Percentiles rank a stretch among this genome's conserved stretches.
Conservation (phyloP, 495 filamentous ascomycete species). For the Jackrogersella minutella region DNA sequence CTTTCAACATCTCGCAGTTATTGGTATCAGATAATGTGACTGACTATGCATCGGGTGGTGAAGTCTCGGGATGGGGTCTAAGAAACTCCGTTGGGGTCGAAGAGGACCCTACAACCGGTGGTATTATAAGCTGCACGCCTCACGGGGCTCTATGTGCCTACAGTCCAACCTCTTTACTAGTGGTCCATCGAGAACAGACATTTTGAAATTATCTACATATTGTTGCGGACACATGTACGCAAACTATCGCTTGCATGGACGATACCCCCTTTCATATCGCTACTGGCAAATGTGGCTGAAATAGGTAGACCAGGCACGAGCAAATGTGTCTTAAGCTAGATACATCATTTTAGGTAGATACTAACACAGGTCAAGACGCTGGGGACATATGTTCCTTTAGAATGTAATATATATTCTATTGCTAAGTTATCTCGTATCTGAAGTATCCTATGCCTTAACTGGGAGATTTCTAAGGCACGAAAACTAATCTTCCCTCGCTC, state of each 20-base stretch:
- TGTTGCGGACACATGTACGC: too few species aligned
- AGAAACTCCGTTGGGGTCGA: slow-evolving; percentile 71
- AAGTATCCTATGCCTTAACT: neutral
- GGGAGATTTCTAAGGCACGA: slow-evolving; percentile 38
- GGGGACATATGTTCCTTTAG: too few species aligned
- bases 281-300: too few species aligned
- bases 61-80: slow-evolving; percentile 70
- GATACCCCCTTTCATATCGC: too few species aligned
- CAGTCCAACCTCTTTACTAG: slow-evolving; percentile 15
- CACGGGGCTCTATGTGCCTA: neutral
- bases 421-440: neutral
- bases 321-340: too few species aligned
- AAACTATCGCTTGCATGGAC: too few species aligned
- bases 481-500: slow-evolving; percentile 36
- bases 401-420: too few species aligned
- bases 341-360: too few species aligned
- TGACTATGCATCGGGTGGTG: slow-evolving; percentile 59
- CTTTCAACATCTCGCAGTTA: slow-evolving; percentile 60
- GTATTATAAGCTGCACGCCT: slow-evolving; percentile 46
- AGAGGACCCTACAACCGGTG: slow-evolving; percentile 65
- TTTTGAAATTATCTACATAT: too few species aligned
- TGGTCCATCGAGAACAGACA: slow-evolving; percentile 77
- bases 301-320: too few species aligned
- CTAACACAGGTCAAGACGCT: too few species aligned
- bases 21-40: slow-evolving; percentile 41